These are phyloP conservation scores for Alnus glutinosa DNA, from an alignment of 306 rosid genomes.

Conservation along the genomic window DNA sequence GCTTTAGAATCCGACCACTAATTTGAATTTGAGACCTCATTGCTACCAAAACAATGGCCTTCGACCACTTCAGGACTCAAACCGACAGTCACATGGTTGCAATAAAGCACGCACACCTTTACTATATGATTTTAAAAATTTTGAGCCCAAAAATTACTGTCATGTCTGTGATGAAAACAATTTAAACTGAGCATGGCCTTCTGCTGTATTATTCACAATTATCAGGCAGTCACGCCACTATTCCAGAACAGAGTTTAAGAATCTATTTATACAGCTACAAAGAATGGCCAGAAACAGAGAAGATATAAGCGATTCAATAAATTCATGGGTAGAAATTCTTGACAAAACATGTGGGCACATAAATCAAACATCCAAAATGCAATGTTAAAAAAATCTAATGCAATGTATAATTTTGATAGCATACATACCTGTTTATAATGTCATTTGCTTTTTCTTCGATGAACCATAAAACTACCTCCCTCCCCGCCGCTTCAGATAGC, in stretches of 20 bases:
- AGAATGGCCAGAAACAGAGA: not conserved
- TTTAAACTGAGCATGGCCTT: too few species aligned
- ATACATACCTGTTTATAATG: slow-evolving; percentile 73
- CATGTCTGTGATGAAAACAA: not conserved
- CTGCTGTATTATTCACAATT: not conserved
- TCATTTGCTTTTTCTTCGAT: slow-evolving; percentile 84
- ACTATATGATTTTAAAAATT: not conserved
- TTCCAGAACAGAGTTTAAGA: not conserved
- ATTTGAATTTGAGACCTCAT: too few species aligned
- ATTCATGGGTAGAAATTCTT: not conserved
- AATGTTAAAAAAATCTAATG: not conserved
- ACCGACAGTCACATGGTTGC: not conserved
- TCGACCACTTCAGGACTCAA: too few species aligned
- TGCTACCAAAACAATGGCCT: not conserved
- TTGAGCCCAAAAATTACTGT: not conserved
- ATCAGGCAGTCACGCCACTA: not conserved
- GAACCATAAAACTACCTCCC: slow-evolving; percentile 85
- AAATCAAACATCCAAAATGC: not conserved
- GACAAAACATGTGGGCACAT: too few species aligned
- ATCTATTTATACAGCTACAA: not conserved
- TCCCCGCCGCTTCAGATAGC: slow-evolving; percentile 76
- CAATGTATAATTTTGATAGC: not conserved
- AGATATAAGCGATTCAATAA: not conserved
- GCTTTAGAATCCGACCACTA: too few species aligned
- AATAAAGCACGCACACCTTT: not conserved